phyloP scores from a whole-genome alignment of 345 rosid species.

The Populus alba region DNA sequence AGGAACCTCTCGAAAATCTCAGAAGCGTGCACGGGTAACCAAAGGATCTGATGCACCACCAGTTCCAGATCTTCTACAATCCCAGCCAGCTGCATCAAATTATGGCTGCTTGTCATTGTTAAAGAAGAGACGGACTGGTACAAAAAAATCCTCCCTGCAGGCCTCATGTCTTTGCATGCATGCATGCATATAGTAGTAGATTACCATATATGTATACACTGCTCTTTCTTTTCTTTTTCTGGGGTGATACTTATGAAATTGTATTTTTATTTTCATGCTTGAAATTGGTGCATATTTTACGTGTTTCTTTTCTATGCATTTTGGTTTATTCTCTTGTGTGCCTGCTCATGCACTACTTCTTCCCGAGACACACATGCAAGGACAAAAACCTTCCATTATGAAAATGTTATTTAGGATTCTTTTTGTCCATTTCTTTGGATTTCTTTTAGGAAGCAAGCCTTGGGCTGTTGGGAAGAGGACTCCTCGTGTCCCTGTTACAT shows the following conservation, averaged over 20 bases:
- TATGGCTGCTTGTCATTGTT: conserved; percentile 57
- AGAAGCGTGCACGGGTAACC: conserved; percentile 51
- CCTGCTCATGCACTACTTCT: not conserved
- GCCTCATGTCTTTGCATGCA: not conserved
- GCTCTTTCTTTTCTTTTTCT: not conserved
- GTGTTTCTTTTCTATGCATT: not conserved
- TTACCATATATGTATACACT: not conserved
- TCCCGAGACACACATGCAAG: not conserved
- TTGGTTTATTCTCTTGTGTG: not conserved
- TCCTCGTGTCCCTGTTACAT: conserved; percentile 71
- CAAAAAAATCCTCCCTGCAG: conserved; percentile 20
- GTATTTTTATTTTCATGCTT: not conserved
- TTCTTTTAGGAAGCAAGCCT: conserved; percentile 55
- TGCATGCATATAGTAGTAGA: not conserved
- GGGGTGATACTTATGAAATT: not conserved
- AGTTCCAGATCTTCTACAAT: conserved; percentile 58
- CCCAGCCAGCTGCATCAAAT: conserved; percentile 52
- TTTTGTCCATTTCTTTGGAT: conserved; percentile 16
- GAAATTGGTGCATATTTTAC: not conserved
- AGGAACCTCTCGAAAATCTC: conserved; percentile 44
- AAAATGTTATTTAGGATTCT: conserved; percentile 18
- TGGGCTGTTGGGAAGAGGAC: conserved; percentile 90
- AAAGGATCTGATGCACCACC: conserved; percentile 46
- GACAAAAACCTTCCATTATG: not conserved
- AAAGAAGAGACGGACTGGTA: conserved; percentile 72